Evolutionary conservation across 2,329 filamentous ascomycete genomes (phyloP), one percentile per base, ranked within the genome.

Genomic region (Pleomassaria siparia): DNA sequence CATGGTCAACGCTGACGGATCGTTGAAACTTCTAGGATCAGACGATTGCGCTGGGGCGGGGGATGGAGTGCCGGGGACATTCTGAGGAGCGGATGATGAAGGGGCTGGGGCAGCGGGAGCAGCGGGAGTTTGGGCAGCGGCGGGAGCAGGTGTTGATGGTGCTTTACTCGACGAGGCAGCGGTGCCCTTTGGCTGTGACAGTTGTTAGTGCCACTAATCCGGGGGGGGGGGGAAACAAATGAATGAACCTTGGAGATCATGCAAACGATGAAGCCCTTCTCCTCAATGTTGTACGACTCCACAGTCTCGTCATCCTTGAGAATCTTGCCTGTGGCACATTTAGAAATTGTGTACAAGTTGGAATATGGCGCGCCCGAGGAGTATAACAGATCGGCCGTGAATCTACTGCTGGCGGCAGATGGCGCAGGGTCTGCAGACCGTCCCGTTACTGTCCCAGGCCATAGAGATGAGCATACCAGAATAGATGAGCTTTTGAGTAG

Each of bases 191-290:
- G 89, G 87, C 84, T 92, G 66, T 21, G 12, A 13, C 18, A 20
- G 30, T 32, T 53, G 50, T 71, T 42, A 69, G 61, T 47, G 41
- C 39, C 33, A 13, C 10, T 21, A 11, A 32, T 33, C 40, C n/a
- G 20, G 12, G 40, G 43, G 20, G 12, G 40, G 43, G 45, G 49
- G 49, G 33, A 35, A 51, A 43, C 33, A 48, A 22, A 26, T 47
- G 45, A 26, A 52, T 73, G 54, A 77, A 95, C 91, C 88, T 97
- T 97, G 70, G 89, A 90, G 63, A 95, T 86, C 85, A 99, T 96
- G 78, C 94, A 99, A 51, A 99, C 94, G 64, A 99, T 91, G 72
- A 97, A 99, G 29, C 94, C 94, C 81, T 97, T 99, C 82, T 97
- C 94, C 75, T 99, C 92, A 55, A 99, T 97, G 76, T 90, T 96